A percentile compares a stretch with the other conserved stretches of the same genome.
Evolutionary conservation across 2,329 filamentous ascomycete genomes (phyloP).

Genomic region (Ascochyta rabiei): DNA sequence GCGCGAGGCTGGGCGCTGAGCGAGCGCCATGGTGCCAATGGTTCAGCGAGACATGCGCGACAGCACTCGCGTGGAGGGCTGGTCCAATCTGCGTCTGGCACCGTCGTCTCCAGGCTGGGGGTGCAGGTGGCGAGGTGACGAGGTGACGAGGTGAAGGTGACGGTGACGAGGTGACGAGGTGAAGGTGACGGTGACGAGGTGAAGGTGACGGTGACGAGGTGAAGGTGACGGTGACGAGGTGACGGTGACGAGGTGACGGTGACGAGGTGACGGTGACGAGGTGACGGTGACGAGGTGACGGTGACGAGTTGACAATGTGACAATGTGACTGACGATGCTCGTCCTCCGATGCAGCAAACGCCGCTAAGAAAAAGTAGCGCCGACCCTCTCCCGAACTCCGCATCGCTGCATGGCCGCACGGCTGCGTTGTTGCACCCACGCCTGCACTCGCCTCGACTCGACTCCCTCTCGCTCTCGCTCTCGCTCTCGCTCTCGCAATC

Average conservation of each 20-base stretch:
- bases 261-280: no score
- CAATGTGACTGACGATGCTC: conserved; percentile 15
- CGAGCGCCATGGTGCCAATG: conserved; percentile 24
- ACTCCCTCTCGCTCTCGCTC: no score
- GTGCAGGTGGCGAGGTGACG: background rate
- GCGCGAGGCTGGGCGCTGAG: conserved; percentile 34
- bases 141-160: no score
- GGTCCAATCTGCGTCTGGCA: no score
- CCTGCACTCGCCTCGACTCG: background rate
- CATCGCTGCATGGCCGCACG: conserved; percentile 10
- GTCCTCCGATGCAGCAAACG: background rate
- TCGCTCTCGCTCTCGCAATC: no score
- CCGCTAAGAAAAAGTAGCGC: conserved; percentile 15
- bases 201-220: no score
- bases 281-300: no score
- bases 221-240: no score
- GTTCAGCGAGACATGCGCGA: conserved; percentile 2
- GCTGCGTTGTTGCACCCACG: background rate
- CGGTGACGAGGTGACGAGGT: no score
- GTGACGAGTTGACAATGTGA: no score
- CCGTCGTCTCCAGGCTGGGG: background rate
- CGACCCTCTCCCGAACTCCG: conserved; percentile 25
- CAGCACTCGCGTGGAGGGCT: background rate
- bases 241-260: no score
- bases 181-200: no score